These are phyloP conservation scores for Aureobasidium vineae DNA, from an alignment of 2,329 filamentous ascomycete genomes.

Conservation along the genomic window DNA sequence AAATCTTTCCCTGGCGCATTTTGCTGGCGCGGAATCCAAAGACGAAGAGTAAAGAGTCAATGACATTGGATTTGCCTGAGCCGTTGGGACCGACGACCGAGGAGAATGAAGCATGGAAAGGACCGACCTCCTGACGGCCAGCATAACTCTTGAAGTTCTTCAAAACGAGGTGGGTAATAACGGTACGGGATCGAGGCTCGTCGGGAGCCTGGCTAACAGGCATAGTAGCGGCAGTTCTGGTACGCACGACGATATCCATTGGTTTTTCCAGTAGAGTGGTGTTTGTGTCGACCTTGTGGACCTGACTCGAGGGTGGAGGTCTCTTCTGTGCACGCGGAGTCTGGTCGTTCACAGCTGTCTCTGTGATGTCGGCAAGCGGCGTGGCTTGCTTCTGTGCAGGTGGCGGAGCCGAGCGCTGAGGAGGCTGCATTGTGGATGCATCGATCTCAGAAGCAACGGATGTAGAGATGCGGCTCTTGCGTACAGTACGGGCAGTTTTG, in stretches of 20 bases:
- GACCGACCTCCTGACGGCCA: conserved; percentile 89
- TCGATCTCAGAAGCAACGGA: conserved; percentile 32
- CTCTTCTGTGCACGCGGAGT: conserved; percentile 36
- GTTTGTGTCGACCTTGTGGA: conserved; percentile 72
- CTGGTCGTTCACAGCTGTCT: conserved; percentile 61
- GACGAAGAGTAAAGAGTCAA: conserved; percentile 96
- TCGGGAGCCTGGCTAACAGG: conserved; percentile 68
- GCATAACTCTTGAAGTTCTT: conserved; percentile 99
- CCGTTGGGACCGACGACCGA: conserved; percentile 98
- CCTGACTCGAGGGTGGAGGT: conserved; percentile 40
- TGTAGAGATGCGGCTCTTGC: conserved; percentile 40
- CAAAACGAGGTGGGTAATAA: conserved; percentile 87
- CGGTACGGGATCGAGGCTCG: conserved; percentile 78
- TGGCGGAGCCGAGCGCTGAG: conserved; percentile 46
- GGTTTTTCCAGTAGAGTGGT: conserved; percentile 79
- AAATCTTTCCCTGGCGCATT: conserved; percentile 98
- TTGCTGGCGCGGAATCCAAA: conserved; percentile 99
- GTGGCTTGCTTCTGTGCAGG: conserved; percentile 48
- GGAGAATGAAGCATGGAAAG: conserved; percentile 95
- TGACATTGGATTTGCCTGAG: conserved; percentile 98
- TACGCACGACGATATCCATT: conserved; percentile 91
- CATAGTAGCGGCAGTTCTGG: conserved; percentile 64
- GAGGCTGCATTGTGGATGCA: conserved; percentile 47
- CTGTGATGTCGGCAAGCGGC: conserved; percentile 72
- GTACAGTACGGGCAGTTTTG: conserved; percentile 53